phyloP scores from a whole-genome alignment of 2,329 filamentous ascomycete genomes.

The Clonostachys rhizophaga region DNA sequence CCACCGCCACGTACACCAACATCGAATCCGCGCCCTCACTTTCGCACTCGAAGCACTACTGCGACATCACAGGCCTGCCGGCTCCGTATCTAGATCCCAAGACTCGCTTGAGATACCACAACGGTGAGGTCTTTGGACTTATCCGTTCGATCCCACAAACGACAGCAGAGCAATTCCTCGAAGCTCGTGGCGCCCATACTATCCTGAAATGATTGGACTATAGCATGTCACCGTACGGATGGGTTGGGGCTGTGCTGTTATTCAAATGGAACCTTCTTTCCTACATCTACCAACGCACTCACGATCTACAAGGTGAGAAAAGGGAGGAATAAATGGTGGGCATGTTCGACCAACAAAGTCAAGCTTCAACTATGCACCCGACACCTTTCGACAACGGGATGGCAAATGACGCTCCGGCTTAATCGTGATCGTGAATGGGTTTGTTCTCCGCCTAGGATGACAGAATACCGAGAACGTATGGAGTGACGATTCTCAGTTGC shows the following conservation, averaged over 20 bases:
- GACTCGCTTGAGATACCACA: slow-evolving; percentile 86
- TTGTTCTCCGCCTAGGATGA: slow-evolving; percentile 75
- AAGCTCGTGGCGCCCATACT: slow-evolving; percentile 86
- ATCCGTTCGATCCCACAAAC: slow-evolving; percentile 78
- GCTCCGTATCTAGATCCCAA: slow-evolving; percentile 93
- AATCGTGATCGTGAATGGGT: slow-evolving; percentile 71
- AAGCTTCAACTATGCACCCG: slow-evolving; percentile 87
- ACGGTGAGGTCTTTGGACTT: slow-evolving; percentile 84
- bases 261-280: background rate
- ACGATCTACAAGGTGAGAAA: background rate
- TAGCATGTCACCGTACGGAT: background rate
- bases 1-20: slow-evolving; percentile 86
- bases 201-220: slow-evolving; percentile 71
- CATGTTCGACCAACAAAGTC: slow-evolving; percentile 89
- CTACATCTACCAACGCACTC: background rate
- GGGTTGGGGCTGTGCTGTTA: background rate
- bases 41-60: slow-evolving; percentile 82
- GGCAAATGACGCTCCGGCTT: slow-evolving; percentile 97
- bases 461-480: slow-evolving; percentile 79
- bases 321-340: slow-evolving; percentile 2
- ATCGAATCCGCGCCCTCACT: slow-evolving; percentile 92
- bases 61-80: slow-evolving; percentile 91
- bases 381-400: slow-evolving; percentile 71
- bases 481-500: slow-evolving; percentile 58
- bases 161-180: slow-evolving; percentile 81